A percentile compares a stretch with the other conserved stretches of the same genome.
These are phyloP conservation scores for Hawksworthiomyces lignivorus DNA, from an alignment of 2,329 filamentous ascomycete species.

Conservation along the genomic window DNA sequence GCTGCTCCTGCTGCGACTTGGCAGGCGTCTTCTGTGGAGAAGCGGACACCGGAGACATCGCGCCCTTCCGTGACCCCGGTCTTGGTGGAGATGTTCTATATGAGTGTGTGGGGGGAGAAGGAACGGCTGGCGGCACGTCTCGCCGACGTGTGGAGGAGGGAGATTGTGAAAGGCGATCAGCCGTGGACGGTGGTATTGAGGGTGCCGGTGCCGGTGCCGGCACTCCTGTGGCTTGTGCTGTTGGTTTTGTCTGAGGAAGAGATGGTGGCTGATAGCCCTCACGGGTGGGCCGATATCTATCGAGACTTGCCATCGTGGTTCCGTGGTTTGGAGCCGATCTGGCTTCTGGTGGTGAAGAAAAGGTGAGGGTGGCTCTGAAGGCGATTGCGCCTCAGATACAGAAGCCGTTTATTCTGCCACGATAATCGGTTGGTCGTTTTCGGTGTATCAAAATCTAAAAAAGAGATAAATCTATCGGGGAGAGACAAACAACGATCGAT, in stretches of 20 bases:
- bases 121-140: conserved; percentile 53
- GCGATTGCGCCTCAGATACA: no score
- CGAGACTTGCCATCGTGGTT: conserved; percentile 53
- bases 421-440: no score
- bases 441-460: no score
- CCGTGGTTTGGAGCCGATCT: no score
- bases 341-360: no score
- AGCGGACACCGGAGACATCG: conserved; percentile 35
- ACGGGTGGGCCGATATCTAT: conserved; percentile 49
- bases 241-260: conserved; percentile 24
- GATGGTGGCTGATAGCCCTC: conserved; percentile 51
- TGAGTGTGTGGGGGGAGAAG: conserved; percentile 51
- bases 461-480: no score
- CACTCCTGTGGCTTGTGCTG: no score
- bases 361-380: no score
- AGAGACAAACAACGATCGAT: no score
- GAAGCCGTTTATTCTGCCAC: no score
- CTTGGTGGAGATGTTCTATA: conserved; percentile 49
- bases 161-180: conserved; percentile 38
- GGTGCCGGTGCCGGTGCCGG: conserved; percentile 6
- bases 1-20: not conserved
- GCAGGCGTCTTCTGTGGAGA: conserved; percentile 28
- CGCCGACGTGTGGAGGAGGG: conserved; percentile 35
- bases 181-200: conserved; percentile 1
- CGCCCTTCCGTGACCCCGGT: conserved; percentile 30